A percentile compares a stretch with the other conserved stretches of the same genome.
Evolutionary conservation across 257 asterid genomes (phyloP).

Genomic region (Rehmannia glutinosa): DNA sequence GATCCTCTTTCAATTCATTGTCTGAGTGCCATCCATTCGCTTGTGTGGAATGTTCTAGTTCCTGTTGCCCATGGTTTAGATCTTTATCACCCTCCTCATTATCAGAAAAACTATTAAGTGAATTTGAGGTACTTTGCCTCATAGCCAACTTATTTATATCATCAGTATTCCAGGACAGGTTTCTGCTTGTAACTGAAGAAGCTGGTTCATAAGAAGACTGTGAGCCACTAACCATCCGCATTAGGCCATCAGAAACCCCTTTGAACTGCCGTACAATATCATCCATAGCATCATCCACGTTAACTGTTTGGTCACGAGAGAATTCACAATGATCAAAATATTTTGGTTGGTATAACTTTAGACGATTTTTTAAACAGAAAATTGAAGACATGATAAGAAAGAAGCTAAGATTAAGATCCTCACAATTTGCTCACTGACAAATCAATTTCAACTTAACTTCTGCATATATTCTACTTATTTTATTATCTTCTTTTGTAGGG

Average conservation of each 20-base stretch:
- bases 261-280: conserved; percentile 87
- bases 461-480: background rate
- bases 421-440: background rate
- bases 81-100: conserved; percentile 69
- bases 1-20: conserved; percentile 62
- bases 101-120: conserved; percentile 59
- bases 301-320: conserved; percentile 40
- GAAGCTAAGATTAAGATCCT: background rate
- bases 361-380: background rate
- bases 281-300: conserved; percentile 92
- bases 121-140: conserved; percentile 45
- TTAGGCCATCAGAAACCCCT: conserved; percentile 82
- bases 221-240: conserved; percentile 64
- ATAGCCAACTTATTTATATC: conserved; percentile 53
- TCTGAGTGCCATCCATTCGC: conserved; percentile 62
- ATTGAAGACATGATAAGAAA: background rate
- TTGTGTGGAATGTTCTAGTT: conserved; percentile 37
- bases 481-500: no score
- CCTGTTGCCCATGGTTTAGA: conserved; percentile 40
- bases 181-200: conserved; percentile 39
- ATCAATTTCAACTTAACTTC: background rate
- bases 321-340: conserved; percentile 4
- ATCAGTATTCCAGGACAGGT: conserved; percentile 57
- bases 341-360: background rate
- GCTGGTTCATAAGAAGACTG: conserved; percentile 45